These are phyloP conservation scores for Cupressus sempervirens DNA, from an alignment of 75 land plant species.

Conservation along the genomic window DNA sequence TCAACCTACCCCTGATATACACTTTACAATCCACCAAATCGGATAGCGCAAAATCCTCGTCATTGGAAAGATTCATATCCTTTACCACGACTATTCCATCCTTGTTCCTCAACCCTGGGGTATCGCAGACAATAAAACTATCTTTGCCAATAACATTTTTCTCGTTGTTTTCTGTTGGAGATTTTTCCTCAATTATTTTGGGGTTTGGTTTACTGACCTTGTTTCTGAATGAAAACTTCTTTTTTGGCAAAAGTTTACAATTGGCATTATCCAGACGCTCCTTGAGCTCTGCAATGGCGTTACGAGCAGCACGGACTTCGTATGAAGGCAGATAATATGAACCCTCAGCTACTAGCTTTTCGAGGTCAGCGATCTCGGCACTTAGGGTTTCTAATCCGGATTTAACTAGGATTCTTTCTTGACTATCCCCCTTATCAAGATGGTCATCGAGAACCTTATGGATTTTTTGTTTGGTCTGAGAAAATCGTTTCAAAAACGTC, in stretches of 20 bases:
- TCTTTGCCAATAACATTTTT: neutral
- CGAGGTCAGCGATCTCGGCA: slow-evolving; percentile 46
- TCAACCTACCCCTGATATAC: slow-evolving; percentile 47
- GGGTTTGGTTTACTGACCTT: slow-evolving; percentile 27
- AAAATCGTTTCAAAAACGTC: slow-evolving; percentile 52
- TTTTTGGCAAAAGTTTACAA: slow-evolving; percentile 57
- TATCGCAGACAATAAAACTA: neutral
- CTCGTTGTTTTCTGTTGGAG: neutral
- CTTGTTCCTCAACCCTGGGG: slow-evolving; percentile 37
- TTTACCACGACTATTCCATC: slow-evolving; percentile 35
- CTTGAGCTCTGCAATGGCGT: slow-evolving; percentile 54
- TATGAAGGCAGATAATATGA: slow-evolving; percentile 80
- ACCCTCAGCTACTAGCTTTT: slow-evolving; percentile 61
- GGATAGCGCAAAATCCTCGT: slow-evolving; percentile 56
- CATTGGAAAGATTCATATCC: slow-evolving; percentile 25
- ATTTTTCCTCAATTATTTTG: neutral
- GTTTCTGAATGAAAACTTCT: slow-evolving; percentile 80
- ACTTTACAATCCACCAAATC: slow-evolving; percentile 67
- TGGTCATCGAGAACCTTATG: slow-evolving; percentile 18
- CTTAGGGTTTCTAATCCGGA: slow-evolving; percentile 40
- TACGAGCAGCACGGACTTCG: slow-evolving; percentile 62
- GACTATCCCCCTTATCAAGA: neutral
- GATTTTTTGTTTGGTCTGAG: slow-evolving; percentile 39
- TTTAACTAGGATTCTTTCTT: slow-evolving; percentile 19
- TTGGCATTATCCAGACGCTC: slow-evolving; percentile 38